These are phyloP conservation scores for Pythium brachiatum DNA, from an alignment of 352 stramenopile genomes.

Conservation along the genomic window DNA sequence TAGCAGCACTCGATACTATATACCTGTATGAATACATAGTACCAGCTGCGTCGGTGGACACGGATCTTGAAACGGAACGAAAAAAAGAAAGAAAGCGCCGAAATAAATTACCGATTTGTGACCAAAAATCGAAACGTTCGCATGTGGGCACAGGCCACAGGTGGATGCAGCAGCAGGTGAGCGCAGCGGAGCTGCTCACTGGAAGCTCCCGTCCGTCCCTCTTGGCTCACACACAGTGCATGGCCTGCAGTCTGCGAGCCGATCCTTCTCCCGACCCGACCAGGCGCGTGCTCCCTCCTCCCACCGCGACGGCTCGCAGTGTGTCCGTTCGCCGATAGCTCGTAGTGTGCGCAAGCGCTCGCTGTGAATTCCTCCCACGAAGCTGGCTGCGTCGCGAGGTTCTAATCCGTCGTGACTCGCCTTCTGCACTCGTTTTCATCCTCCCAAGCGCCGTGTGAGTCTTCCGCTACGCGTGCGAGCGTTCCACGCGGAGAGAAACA, in stretches of 20 bases:
- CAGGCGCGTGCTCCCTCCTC: not conserved
- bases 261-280: not conserved
- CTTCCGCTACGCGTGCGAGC: slow-evolving; percentile 10
- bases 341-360: not conserved
- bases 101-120: slow-evolving; percentile 27
- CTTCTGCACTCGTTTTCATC: not conserved
- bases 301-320: slow-evolving; percentile 1
- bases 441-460: not conserved
- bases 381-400: too few species aligned
- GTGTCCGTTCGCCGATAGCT: not conserved
- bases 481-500: slow-evolving; percentile 26
- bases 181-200: slow-evolving; percentile 1
- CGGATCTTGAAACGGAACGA: not conserved
- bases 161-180: slow-evolving; percentile 7
- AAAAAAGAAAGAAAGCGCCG: slow-evolving; percentile 28
- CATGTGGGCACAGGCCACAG: slow-evolving; percentile 12
- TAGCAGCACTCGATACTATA: too few species aligned
- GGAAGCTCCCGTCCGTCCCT: not conserved
- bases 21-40: not conserved
- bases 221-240: not conserved
- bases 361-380: too few species aligned
- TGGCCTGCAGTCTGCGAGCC: not conserved
- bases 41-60: not conserved
- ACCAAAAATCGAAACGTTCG: slow-evolving; percentile 31
- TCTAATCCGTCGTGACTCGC: not conserved